Evolutionary conservation across 2,329 filamentous ascomycete genomes (phyloP).

Genomic region (Arthrobotrys pseudoclavata): DNA sequence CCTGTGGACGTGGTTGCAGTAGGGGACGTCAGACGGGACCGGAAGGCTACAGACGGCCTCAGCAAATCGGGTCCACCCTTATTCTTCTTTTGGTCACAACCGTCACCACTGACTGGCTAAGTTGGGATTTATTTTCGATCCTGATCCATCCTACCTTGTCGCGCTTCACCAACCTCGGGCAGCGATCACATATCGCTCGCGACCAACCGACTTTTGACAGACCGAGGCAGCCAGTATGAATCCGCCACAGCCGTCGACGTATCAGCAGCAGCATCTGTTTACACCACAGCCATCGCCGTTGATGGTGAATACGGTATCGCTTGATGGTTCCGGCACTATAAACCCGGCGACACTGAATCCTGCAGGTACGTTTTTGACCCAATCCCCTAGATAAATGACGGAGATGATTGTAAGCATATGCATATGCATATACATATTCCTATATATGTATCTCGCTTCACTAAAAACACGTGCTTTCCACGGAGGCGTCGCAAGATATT

Average conservation of each 20-base stretch:
- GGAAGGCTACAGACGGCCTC: slow-evolving; percentile 54
- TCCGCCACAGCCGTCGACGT: slow-evolving; percentile 57
- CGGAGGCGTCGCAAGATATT: slow-evolving; percentile 36
- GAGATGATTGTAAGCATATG: background rate
- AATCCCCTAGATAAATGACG: slow-evolving; percentile 19
- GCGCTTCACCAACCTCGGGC: slow-evolving; percentile 28
- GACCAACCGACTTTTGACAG: slow-evolving; percentile 42
- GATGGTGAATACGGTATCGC: slow-evolving; percentile 62
- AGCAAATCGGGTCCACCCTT: slow-evolving; percentile 55
- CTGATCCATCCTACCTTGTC: slow-evolving; percentile 38
- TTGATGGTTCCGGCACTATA: slow-evolving; percentile 86
- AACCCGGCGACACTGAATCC: slow-evolving; percentile 89
- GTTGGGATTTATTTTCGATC: slow-evolving; percentile 17
- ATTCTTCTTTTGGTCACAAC: slow-evolving; percentile 19
- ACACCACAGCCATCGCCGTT: slow-evolving; percentile 57
- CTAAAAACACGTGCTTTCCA: slow-evolving; percentile 48
- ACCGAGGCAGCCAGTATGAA: slow-evolving; percentile 53
- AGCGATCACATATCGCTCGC: slow-evolving; percentile 44
- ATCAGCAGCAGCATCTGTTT: slow-evolving; percentile 56
- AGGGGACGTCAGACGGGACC: slow-evolving; percentile 57
- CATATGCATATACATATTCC: slow-evolving; percentile 10
- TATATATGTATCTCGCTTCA: slow-evolving; percentile 39
- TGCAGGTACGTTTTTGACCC: slow-evolving; percentile 71
- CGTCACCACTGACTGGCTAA: background rate
- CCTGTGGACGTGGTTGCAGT: slow-evolving; percentile 39